Percentiles rank a stretch among this genome's conserved stretches.
Conservation (phyloP, 352 stramenopile genomes). For the Globisporangium heterothallicum region DNA sequence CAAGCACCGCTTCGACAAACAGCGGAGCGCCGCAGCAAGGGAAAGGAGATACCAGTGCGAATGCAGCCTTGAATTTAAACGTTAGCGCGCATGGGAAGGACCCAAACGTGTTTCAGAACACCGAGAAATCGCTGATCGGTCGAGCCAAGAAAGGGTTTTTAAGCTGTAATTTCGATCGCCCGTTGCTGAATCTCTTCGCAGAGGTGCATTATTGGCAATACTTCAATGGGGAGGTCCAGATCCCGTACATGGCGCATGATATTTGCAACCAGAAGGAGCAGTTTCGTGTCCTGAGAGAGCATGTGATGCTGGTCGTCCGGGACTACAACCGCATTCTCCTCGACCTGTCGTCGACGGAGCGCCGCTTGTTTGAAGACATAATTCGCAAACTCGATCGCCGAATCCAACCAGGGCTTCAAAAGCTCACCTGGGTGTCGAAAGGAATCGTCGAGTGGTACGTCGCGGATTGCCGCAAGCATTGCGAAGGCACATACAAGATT, state of each 20-base stretch:
- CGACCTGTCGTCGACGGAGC: conserved; percentile 88
- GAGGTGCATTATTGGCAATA: conserved; percentile 92
- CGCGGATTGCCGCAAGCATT: conserved; percentile 86
- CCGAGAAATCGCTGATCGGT: conserved; percentile 73
- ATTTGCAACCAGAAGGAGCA: conserved; percentile 94
- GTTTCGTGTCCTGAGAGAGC: conserved; percentile 86
- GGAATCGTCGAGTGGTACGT: conserved; percentile 93
- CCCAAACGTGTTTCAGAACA: conserved; percentile 68
- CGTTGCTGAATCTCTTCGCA: conserved; percentile 89
- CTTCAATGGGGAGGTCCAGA: conserved; percentile 90
- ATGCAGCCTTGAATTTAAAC: conserved; percentile 29
- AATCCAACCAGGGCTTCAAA: conserved; percentile 90
- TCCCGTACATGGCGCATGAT: conserved; percentile 94
- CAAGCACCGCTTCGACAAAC: conserved; percentile 13
- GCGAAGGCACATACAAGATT: conserved; percentile 84
- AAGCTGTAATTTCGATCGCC: conserved; percentile 93
- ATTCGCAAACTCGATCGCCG: conserved; percentile 92
- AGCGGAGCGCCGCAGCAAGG: conserved; percentile 18
- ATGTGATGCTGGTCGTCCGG: conserved; percentile 93
- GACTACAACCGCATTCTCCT: conserved; percentile 94
- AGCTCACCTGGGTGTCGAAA: conserved; percentile 91
- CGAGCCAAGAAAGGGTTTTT: conserved; percentile 83
- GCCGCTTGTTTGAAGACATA: conserved; percentile 92
- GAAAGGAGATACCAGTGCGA: conserved; percentile 1
- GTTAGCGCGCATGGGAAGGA: conserved; percentile 30